These are phyloP conservation scores for Globisporangium irregulare DNA, from an alignment of 352 stramenopile species.

Conservation along the genomic window DNA sequence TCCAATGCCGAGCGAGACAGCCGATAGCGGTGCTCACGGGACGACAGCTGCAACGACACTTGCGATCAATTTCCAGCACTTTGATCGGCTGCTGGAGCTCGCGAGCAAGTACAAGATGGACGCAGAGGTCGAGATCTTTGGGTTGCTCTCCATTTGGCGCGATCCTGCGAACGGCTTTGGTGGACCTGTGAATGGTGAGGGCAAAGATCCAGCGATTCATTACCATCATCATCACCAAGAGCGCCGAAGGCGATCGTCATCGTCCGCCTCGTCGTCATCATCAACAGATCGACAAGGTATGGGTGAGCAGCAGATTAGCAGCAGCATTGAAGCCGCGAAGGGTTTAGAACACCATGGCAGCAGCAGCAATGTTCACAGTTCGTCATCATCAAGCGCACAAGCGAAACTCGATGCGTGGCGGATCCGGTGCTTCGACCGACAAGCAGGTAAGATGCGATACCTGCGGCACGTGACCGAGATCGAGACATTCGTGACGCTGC, in stretches of 20 bases:
- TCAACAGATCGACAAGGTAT: neutral
- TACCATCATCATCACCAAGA: neutral
- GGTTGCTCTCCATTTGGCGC: constrained; percentile 64
- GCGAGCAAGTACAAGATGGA: constrained; percentile 48
- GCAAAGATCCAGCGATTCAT: constrained; percentile 23
- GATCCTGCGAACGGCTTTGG: constrained; percentile 59
- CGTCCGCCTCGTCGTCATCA: constrained; percentile 17
- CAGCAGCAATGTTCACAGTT: neutral
- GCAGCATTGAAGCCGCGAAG: neutral
- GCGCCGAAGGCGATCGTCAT: constrained; percentile 5
- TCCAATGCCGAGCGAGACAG: neutral
- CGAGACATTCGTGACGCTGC: constrained; percentile 57
- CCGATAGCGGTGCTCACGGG: neutral
- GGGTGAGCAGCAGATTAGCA: neutral
- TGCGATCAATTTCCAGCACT: constrained; percentile 62
- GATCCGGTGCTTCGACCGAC: constrained; percentile 57
- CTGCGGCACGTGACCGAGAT: constrained; percentile 51
- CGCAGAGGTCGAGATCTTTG: constrained; percentile 74
- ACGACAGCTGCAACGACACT: constrained; percentile 27
- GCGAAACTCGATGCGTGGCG: constrained; percentile 59
- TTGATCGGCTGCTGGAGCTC: constrained; percentile 61
- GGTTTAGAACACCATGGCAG: neutral
- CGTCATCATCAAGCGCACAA: neutral
- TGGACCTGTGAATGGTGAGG: constrained; percentile 29
- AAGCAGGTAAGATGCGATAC: constrained; percentile 59